Evolutionary conservation across 257 asterid species (phyloP).

Genomic region (Solanum sejunctum): DNA sequence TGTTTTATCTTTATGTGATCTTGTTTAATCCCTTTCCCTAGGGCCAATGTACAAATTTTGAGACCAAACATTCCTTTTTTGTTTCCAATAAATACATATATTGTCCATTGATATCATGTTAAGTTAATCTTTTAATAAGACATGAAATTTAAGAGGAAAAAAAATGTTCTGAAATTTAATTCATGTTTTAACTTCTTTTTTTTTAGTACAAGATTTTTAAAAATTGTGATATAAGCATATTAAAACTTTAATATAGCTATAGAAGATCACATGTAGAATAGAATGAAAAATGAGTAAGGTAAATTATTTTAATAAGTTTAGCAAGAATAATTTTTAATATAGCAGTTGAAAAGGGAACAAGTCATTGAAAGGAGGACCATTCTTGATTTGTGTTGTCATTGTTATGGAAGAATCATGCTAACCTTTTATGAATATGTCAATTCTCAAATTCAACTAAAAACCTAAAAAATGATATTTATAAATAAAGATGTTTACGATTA

Average conservation of each 20-base stretch:
- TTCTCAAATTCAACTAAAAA: not conserved
- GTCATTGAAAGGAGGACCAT: not conserved
- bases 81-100: not conserved
- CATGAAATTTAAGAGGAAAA: not conserved
- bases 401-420: not conserved
- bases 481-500: no score
- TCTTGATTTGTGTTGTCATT: not conserved
- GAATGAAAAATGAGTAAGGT: not conserved
- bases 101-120: not conserved
- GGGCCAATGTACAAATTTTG: not conserved
- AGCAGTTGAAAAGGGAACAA: not conserved
- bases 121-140: not conserved
- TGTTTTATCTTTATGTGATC: not conserved
- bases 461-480: not conserved
- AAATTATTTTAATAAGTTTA: not conserved
- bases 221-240: not conserved
- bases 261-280: not conserved
- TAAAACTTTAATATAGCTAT: not conserved
- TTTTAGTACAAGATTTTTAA: not conserved
- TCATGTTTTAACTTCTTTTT: not conserved
- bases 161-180: not conserved
- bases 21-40: not conserved
- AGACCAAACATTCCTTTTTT: not conserved
- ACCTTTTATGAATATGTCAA: not conserved
- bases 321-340: not conserved